These are phyloP conservation scores for Amanita rimosa DNA, from an alignment of 768 basidiomycete genomes.

Conservation along the genomic window DNA sequence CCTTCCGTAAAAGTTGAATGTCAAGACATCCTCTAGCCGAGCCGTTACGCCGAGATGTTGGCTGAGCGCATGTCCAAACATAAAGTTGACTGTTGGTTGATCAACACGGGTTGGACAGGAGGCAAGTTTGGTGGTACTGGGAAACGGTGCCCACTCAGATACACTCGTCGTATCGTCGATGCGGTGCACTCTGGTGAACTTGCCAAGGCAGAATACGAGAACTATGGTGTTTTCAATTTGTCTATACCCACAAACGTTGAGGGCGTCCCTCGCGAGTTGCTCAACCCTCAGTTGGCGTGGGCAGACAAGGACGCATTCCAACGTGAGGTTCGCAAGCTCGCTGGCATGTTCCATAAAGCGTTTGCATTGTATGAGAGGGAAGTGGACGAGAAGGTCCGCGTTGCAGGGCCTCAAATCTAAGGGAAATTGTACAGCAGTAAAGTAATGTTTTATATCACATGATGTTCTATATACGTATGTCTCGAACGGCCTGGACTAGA, in stretches of 20 bases:
- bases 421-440: not conserved
- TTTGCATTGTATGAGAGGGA: constrained; percentile 88
- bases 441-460: no score
- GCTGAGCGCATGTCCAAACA: constrained; percentile 86
- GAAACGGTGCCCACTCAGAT: constrained; percentile 93
- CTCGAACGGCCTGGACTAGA: not conserved
- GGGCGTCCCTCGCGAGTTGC: constrained; percentile 83
- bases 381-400: constrained; percentile 67
- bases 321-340: constrained; percentile 81
- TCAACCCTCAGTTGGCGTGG: constrained; percentile 88
- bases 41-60: constrained; percentile 95
- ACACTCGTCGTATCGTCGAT: constrained; percentile 93
- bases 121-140: constrained; percentile 86
- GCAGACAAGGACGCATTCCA: constrained; percentile 81
- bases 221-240: constrained; percentile 73
- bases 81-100: constrained; percentile 91
- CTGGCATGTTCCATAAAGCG: constrained; percentile 88
- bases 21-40: constrained; percentile 38
- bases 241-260: constrained; percentile 73
- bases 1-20: not conserved
- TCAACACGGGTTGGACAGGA: constrained; percentile 97
- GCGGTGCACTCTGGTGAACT: constrained; percentile 93
- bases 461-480: constrained; percentile 2
- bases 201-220: constrained; percentile 79
- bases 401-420: constrained; percentile 62